A percentile compares a stretch with the other conserved stretches of the same genome.
Evolutionary conservation across 805 yeast genomes (phyloP).

Genomic region (Schizosaccharomyces lindneri): DNA sequence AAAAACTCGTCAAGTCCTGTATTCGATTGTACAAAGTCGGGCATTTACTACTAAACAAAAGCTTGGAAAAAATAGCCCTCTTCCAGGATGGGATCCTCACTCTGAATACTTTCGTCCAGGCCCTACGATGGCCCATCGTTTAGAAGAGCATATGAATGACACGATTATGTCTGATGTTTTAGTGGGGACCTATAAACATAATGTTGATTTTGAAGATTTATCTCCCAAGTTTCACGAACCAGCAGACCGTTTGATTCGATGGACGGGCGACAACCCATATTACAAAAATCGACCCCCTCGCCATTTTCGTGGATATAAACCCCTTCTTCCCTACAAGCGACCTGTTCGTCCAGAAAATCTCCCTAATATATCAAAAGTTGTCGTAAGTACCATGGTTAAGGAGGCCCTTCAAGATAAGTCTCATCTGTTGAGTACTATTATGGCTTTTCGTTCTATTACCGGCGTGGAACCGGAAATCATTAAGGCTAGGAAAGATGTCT

Average conservation of each 20-base stretch:
- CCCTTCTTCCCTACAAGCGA: conserved; percentile 47
- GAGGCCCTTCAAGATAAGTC: conserved; percentile 20
- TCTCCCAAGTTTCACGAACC: conserved; percentile 10
- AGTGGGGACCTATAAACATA: conserved; percentile 53
- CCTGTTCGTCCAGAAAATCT: conserved; percentile 45
- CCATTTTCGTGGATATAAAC: conserved; percentile 51
- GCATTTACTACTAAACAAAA: conserved; percentile 1
- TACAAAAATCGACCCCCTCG: conserved; percentile 58
- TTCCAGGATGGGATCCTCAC: background rate
- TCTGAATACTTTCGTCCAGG: background rate
- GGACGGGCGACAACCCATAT: conserved; percentile 78
- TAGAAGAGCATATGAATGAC: conserved; percentile 48
- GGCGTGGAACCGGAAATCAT: conserved; percentile 58
- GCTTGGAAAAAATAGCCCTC: conserved; percentile 1
- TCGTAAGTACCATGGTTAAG: conserved; percentile 52
- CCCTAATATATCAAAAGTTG: conserved; percentile 44
- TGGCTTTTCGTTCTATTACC: conserved; percentile 82
- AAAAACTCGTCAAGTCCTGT: background rate
- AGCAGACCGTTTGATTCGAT: conserved; percentile 11
- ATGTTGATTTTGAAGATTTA: conserved; percentile 12
- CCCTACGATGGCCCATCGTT: conserved; percentile 18
- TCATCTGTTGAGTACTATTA: conserved; percentile 10
- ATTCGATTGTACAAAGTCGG: background rate
- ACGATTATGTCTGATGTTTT: conserved; percentile 55
- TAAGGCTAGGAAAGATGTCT: conserved; percentile 53